These are phyloP conservation scores for Xylaria digitata DNA, from an alignment of 2,329 filamentous ascomycete genomes.

Conservation along the genomic window DNA sequence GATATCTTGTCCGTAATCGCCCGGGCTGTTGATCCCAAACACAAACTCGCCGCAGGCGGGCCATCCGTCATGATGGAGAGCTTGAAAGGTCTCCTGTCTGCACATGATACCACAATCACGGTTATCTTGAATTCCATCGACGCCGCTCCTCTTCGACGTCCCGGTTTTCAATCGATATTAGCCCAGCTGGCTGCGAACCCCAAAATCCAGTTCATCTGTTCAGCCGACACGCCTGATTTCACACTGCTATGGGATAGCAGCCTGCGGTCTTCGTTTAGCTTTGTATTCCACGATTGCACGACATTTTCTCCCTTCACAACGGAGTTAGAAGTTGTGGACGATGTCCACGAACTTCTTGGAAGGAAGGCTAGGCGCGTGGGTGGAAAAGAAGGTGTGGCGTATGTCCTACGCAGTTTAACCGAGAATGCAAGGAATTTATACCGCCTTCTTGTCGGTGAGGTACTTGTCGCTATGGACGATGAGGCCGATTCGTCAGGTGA, in stretches of 20 bases:
- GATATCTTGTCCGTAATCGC: slow-evolving; percentile 78
- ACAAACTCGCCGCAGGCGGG: slow-evolving; percentile 68
- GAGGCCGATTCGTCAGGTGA: slow-evolving; percentile 64
- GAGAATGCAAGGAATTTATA: slow-evolving; percentile 93
- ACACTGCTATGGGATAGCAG: slow-evolving; percentile 89
- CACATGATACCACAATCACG: slow-evolving; percentile 64
- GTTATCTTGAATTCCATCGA: slow-evolving; percentile 90
- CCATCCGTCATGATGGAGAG: slow-evolving; percentile 75
- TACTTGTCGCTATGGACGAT: slow-evolving; percentile 76
- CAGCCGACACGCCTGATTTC: slow-evolving; percentile 89
- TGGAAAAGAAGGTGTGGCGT: slow-evolving; percentile 90
- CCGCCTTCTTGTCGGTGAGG: slow-evolving; percentile 83
- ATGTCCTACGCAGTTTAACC: slow-evolving; percentile 88
- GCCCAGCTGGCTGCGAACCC: slow-evolving; percentile 81
- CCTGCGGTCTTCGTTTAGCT: slow-evolving; percentile 83
- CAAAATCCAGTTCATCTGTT: slow-evolving; percentile 78
- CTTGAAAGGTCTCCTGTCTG: slow-evolving; percentile 70
- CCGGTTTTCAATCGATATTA: slow-evolving; percentile 76
- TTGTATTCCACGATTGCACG: slow-evolving; percentile 93
- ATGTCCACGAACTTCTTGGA: slow-evolving; percentile 87
- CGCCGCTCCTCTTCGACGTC: slow-evolving; percentile 77
- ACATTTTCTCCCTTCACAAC: slow-evolving; percentile 81
- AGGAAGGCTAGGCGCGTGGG: slow-evolving; percentile 82
- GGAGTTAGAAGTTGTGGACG: slow-evolving; percentile 87
- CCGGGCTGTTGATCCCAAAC: slow-evolving; percentile 66